Conservation (phyloP, 257 asterid genomes). For the Thymus mandschuricus region DNA sequence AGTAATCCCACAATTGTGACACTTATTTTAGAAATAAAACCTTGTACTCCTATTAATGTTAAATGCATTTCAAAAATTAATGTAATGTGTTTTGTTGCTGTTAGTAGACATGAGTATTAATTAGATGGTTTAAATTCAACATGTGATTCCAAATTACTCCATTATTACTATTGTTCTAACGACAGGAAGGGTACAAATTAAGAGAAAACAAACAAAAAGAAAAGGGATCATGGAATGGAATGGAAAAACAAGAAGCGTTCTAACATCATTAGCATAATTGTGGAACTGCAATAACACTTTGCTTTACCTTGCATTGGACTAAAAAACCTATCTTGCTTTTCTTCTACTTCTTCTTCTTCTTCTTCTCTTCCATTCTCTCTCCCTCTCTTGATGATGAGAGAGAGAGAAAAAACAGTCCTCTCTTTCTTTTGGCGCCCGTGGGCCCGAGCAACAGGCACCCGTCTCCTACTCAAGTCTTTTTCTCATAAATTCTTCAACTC, state of each 20-base stretch:
- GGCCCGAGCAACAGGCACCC: slow-evolving; percentile 45
- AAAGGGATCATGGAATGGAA: background rate
- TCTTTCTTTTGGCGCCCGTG: slow-evolving; percentile 41
- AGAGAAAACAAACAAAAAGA: slow-evolving; percentile 20
- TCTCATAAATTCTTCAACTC: slow-evolving; percentile 71
- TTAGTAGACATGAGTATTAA: too few species aligned
- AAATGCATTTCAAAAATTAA: background rate
- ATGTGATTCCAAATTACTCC: background rate
- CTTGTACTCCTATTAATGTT: background rate
- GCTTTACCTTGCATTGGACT: slow-evolving; percentile 21
- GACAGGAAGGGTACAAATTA: slow-evolving; percentile 10
- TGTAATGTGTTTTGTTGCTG: background rate
- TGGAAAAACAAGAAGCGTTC: slow-evolving; percentile 29
- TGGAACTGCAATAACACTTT: slow-evolving; percentile 6
- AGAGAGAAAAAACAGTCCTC: background rate
- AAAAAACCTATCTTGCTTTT: slow-evolving; percentile 49
- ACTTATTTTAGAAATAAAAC: background rate
- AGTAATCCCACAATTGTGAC: too few species aligned
- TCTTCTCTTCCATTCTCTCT: background rate
- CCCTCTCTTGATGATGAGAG: slow-evolving; percentile 32
- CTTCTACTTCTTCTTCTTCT: slow-evolving; percentile 35
- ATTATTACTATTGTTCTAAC: too few species aligned
- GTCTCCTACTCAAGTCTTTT: slow-evolving; percentile 46
- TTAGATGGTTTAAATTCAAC: too few species aligned
- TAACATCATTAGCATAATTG: slow-evolving; percentile 32